Base-by-base conservation (phyloP, 2,329 filamentous ascomycete species). In the Didymellaceae sp. region DNA sequence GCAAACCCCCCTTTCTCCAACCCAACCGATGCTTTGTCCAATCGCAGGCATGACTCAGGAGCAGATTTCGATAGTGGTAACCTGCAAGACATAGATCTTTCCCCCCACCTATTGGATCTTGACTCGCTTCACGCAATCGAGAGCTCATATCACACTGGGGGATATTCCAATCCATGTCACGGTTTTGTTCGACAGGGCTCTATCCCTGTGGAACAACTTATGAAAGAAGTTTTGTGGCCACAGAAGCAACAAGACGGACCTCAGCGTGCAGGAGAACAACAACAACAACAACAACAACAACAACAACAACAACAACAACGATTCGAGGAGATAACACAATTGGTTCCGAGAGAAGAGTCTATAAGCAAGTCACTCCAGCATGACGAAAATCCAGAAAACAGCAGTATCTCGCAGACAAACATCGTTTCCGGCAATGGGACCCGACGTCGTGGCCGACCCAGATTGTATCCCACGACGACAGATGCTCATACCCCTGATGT, bases 191-290 rank as follows among this genome's bases (percentile, higher is more conserved):
- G 62, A 17, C 58, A 66, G 11, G 16, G 10, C 6, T 66, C 66
- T 17, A 63, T 69, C 43, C 58, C 67, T 5, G 53, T 63, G 16
- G 63, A 68, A 21, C 52, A 65, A 31, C 57, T 67, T 8, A 53
- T 48, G 31, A 63, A 64, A 49, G 67, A 70, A 28, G 40, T 59
- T 1, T 48, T 55, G 1, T 67, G 62, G 56, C 56, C 64, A 3
- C 39, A 54, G 5, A 40, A 55, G 6, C 55, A 61, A 33, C 9
- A 49, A 6, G 48, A 52, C 9, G 37, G 30, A 9, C 38, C 31
- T 13, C 16, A 42, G n/a, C n/a, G n/a, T n/a, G 7, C 6, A 33
- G 10, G 5, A 7, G 11, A 5, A 9, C 26, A 13, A 13, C 26
- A 13, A 13, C 26, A 13, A 13, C 26, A n/a, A n/a, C n/a, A n/a